phyloP scores from a whole-genome alignment of 2,329 filamentous ascomycete species.

The Knoxdaviesia proteae region DNA sequence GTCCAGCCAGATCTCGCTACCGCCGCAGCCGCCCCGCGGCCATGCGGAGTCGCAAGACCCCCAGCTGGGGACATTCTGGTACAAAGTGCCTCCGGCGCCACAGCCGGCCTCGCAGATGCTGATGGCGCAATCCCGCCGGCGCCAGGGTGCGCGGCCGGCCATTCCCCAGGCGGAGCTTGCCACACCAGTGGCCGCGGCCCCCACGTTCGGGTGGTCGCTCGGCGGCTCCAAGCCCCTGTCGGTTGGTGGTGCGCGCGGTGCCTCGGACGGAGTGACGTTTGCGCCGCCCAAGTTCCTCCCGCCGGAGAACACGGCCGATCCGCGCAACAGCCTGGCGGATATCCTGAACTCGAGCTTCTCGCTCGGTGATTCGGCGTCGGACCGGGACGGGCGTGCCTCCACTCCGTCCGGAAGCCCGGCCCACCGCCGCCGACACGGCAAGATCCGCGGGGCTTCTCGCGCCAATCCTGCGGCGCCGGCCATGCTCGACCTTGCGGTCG shows the following conservation, averaged over 20 bases:
- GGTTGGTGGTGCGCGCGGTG: too few relatives aligned
- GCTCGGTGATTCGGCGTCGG: slow-evolving; percentile 7
- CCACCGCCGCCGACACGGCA: too few relatives aligned
- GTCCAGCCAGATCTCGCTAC: neutral
- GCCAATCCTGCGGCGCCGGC: too few relatives aligned
- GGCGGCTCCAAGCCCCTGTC: slow-evolving; percentile 13
- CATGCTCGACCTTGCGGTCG: too few relatives aligned
- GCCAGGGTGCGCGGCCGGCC: slow-evolving; percentile 22
- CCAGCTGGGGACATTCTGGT: slow-evolving; percentile 34
- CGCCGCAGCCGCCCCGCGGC: neutral
- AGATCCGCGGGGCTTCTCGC: too few relatives aligned
- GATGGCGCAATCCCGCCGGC: slow-evolving; percentile 28
- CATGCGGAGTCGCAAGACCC: slow-evolving; percentile 10
- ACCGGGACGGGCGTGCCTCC: too few relatives aligned
- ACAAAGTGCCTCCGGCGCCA: slow-evolving; percentile 41
- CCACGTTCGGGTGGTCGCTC: neutral
- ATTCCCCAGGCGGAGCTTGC: too few relatives aligned
- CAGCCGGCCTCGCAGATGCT: slow-evolving; percentile 34
- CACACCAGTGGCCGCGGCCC: too few relatives aligned
- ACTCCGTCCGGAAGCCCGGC: too few relatives aligned
- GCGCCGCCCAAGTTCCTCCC: slow-evolving; percentile 33
- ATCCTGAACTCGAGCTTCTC: slow-evolving; percentile 15
- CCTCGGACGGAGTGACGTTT: slow-evolving; percentile 15
- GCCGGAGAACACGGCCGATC: slow-evolving; percentile 11
- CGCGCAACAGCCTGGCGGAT: slow-evolving; percentile 14